Evolutionary conservation across 2,329 filamentous ascomycete species (phyloP), one percentile per base, ranked within the genome.

Genomic region (Xylaria arbuscula): DNA sequence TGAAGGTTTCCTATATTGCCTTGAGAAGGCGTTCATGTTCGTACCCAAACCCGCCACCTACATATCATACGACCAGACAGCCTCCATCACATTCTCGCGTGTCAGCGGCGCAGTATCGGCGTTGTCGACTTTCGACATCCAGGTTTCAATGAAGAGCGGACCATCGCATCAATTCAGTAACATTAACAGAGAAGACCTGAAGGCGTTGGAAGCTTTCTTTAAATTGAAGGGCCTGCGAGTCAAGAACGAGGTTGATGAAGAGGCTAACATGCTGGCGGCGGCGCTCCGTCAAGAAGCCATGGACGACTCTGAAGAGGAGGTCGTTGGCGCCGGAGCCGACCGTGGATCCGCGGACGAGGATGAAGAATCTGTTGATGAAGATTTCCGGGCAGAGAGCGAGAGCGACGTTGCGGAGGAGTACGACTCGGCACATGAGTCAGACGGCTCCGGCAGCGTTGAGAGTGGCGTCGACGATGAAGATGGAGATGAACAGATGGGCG

Each of bases 11-110:
- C 85, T 99, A 59, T 99, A 97, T 87, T 98, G 94, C 80, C 84
- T 99, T 73, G 96, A 99, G 82, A 98, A 98, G 83, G 95, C 94
- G 8, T 97, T 99, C 81, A 97, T 99, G 89, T 99, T 99, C 80
- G 96, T 99, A 17, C 96, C 96, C 38, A 99, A 99, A 83, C 96
- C 96, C 1, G 94, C 96, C 17, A 98, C 95, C 1, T 99, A 98
- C 82, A 95, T 99, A 69, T 92, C 93, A 69, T 97, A 97, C 82
- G 96, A 99, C 77, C 93, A 97, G 77, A 92, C 97, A 42, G 88
- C 93, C 60, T 93, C 92, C 59, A 92, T 99, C 72, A 98, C 94
- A 42, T 97, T 99, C 86, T 98, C 94, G 34, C 93, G 96, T 78
- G 94, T 99, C 53, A 94, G 94, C 70, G 96, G 96, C 68, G 94